Conservation (phyloP, 1,284 basidiomycete species). For the Cutaneotrichosporon cutaneum region DNA sequence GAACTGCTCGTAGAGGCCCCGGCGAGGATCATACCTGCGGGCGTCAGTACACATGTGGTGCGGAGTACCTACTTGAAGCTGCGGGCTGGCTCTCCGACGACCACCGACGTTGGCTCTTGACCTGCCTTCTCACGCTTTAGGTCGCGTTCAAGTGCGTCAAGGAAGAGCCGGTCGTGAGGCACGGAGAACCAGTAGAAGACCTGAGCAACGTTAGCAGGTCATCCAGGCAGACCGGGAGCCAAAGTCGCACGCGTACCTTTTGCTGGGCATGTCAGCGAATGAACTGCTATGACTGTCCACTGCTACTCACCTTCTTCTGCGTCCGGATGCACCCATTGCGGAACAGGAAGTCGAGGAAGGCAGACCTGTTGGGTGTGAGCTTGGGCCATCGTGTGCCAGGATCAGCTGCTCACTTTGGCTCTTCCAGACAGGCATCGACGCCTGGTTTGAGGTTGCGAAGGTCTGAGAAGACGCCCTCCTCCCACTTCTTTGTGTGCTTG, state of each 20-base stretch:
- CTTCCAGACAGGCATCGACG: conserved; percentile 81
- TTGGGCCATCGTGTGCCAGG: background rate
- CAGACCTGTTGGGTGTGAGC: conserved; percentile 32
- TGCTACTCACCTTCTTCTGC: conserved; percentile 87
- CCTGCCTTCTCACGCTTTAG: conserved; percentile 88
- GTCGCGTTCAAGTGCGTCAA: conserved; percentile 88
- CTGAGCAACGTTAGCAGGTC: conserved; percentile 20
- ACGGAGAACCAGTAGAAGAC: conserved; percentile 86
- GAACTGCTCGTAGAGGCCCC: conserved; percentile 83
- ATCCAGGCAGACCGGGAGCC: background rate
- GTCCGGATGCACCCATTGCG: conserved; percentile 92
- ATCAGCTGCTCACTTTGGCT: conserved; percentile 69
- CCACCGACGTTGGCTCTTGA: conserved; percentile 73
- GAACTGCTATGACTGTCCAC: background rate
- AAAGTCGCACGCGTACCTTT: conserved; percentile 27
- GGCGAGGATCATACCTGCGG: conserved; percentile 75
- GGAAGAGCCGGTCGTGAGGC: conserved; percentile 89
- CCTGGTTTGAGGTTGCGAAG: conserved; percentile 87
- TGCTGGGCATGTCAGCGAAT: conserved; percentile 27
- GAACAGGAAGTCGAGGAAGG: conserved; percentile 84
- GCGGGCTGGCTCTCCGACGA: conserved; percentile 72
- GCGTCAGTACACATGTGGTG: background rate
- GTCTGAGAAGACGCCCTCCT: conserved; percentile 89
- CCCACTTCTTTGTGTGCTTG: conserved; percentile 53
- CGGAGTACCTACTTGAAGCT: conserved; percentile 48